phyloP scores from a whole-genome alignment of 2,329 filamentous ascomycete genomes.

The Falciphora oryzae region DNA sequence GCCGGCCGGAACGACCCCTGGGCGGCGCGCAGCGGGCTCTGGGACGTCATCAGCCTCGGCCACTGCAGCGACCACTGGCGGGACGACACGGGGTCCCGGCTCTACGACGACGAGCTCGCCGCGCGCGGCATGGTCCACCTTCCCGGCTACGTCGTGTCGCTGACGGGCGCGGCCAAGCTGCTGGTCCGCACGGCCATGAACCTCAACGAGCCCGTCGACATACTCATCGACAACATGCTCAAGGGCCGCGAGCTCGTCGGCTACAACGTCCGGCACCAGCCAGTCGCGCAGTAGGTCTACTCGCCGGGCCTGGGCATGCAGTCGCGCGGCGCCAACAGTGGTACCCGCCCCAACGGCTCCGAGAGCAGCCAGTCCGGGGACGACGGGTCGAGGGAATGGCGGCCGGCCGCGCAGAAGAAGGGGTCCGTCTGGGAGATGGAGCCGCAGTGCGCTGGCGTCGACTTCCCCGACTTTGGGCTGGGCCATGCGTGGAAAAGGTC shows the following conservation, averaged over 20 bases:
- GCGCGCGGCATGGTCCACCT: slow-evolving; percentile 18
- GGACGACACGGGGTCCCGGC: background rate
- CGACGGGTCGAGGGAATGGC: background rate
- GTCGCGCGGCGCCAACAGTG: slow-evolving; percentile 13
- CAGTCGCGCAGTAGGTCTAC: slow-evolving; percentile 42
- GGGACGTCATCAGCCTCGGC: slow-evolving; percentile 20
- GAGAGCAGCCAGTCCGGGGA: background rate
- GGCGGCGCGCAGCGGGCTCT: slow-evolving; percentile 15
- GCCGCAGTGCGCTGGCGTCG: background rate
- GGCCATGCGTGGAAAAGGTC: background rate
- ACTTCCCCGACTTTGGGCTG: background rate
- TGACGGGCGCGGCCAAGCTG: slow-evolving; percentile 23
- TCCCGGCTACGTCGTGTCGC: slow-evolving; percentile 22
- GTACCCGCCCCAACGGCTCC: background rate
- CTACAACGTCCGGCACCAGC: slow-evolving; percentile 20
- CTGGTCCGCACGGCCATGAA: slow-evolving; percentile 19
- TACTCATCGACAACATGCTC: slow-evolving; percentile 21
- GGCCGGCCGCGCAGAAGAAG: background rate
- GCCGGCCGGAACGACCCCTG: slow-evolving; percentile 19
- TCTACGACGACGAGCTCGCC: slow-evolving; percentile 14
- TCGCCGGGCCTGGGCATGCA: slow-evolving; percentile 51
- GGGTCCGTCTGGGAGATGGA: background rate
- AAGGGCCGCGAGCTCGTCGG: slow-evolving; percentile 16
- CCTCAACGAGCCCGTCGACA: slow-evolving; percentile 21
- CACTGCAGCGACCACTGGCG: slow-evolving; percentile 17